phyloP scores from a whole-genome alignment of 2,329 filamentous ascomycete genomes.

The Xylaria polymorpha region DNA sequence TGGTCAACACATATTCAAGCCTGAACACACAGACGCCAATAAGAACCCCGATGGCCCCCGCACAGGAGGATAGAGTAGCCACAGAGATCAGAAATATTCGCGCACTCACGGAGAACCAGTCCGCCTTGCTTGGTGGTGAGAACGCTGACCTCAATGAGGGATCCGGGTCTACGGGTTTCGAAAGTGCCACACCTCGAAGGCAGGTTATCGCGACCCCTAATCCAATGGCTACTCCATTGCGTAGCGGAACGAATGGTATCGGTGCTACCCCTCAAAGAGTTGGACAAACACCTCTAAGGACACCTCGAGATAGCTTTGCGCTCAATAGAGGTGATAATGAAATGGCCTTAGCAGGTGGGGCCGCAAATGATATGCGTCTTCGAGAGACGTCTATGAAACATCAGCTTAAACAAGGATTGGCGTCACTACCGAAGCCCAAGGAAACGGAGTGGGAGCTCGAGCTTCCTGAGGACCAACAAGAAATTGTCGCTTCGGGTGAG shows the following conservation, averaged over 20 bases:
- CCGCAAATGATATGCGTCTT: conserved; percentile 79
- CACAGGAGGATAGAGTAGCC: conserved; percentile 93
- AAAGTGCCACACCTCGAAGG: conserved; percentile 82
- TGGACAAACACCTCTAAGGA: conserved; percentile 86
- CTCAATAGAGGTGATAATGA: conserved; percentile 78
- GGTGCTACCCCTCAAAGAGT: conserved; percentile 76
- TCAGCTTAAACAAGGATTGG: conserved; percentile 77
- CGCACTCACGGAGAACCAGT: conserved; percentile 92
- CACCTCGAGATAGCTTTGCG: conserved; percentile 86
- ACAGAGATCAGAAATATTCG: conserved; percentile 97
- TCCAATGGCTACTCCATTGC: conserved; percentile 89
- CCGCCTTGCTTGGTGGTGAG: conserved; percentile 90
- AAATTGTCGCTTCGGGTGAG: conserved; percentile 62
- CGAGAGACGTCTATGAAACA: conserved; percentile 75
- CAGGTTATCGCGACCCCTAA: conserved; percentile 92
- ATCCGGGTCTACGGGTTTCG: conserved; percentile 84
- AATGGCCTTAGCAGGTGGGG: conserved; percentile 76
- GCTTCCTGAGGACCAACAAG: conserved; percentile 82
- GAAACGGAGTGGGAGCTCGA: conserved; percentile 95
- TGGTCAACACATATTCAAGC: conserved; percentile 87
- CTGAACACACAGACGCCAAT: conserved; percentile 88
- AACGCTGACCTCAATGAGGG: conserved; percentile 91
- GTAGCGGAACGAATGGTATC: conserved; percentile 69
- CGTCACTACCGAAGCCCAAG: conserved; percentile 89
- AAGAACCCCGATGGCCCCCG: conserved; percentile 88